Percentiles rank a stretch among this genome's conserved stretches.
phyloP scores from a whole-genome alignment of 441 rosid species.

The Hypseocharis bilobata region DNA sequence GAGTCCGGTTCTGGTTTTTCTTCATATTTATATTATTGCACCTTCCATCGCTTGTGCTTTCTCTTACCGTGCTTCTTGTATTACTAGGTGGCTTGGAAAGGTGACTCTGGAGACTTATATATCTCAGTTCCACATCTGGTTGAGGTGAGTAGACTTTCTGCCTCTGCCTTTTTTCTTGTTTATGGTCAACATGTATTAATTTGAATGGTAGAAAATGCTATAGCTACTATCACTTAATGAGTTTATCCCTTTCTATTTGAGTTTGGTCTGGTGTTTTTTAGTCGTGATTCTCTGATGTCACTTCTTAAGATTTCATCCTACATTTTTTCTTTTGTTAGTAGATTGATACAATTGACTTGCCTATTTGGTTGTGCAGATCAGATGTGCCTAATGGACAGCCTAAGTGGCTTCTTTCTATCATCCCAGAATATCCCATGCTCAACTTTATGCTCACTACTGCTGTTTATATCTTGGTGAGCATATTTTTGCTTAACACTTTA shows the following conservation, averaged over 20 bases:
- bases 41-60: not conserved
- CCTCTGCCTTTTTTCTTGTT: not conserved
- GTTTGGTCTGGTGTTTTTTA: too few relatives aligned
- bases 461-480: conserved; percentile 68
- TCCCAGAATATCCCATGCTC: conserved; percentile 89
- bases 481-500: conserved; percentile 3
- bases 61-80: conserved; percentile 17
- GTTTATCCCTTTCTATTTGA: too few relatives aligned
- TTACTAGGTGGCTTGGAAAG: conserved; percentile 95
- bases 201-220: not conserved
- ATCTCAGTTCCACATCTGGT: conserved; percentile 96
- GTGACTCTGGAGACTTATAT: conserved; percentile 89
- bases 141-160: conserved; percentile 53
- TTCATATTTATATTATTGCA: not conserved
- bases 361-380: conserved; percentile 45
- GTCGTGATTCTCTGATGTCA: not conserved
- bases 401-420: conserved; percentile 79
- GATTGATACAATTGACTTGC: conserved; percentile 4
- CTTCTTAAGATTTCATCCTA: not conserved
- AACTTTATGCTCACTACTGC: conserved; percentile 93
- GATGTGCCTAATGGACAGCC: conserved; percentile 82
- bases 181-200: not conserved
- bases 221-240: too few relatives aligned
- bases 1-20: not conserved
- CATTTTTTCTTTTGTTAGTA: not conserved